Conservation (phyloP, 768 basidiomycete species). For the Leccinum variicolor region DNA sequence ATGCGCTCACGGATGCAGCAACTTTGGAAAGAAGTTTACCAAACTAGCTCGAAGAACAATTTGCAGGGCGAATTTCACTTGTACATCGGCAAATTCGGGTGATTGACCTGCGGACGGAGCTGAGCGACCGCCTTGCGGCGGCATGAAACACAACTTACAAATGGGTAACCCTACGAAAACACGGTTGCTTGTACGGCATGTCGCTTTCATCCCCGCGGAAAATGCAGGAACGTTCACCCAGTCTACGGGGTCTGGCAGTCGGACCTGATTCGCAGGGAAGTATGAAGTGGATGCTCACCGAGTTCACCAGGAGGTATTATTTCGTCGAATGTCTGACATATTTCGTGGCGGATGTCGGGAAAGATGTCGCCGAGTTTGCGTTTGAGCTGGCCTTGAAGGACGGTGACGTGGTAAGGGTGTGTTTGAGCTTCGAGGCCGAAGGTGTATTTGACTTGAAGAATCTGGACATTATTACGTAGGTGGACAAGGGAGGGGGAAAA, state of each 20-base stretch:
- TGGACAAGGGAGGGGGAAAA: conserved; percentile 5
- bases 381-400: conserved; percentile 31
- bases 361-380: conserved; percentile 33
- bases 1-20: conserved; percentile 32
- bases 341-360: conserved; percentile 33
- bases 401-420: conserved; percentile 35
- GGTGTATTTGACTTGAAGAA: conserved; percentile 37
- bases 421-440: conserved; percentile 33
- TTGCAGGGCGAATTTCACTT: conserved; percentile 33
- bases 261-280: conserved; percentile 10
- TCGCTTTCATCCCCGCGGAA: conserved; percentile 29
- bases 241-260: conserved; percentile 15
- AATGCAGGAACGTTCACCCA: conserved; percentile 30
- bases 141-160: conserved; percentile 26
- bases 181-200: conserved; percentile 39
- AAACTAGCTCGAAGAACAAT: conserved; percentile 31
- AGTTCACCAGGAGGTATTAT: conserved; percentile 20
- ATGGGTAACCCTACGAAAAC: conserved; percentile 38
- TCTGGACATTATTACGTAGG: conserved; percentile 24
- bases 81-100: conserved; percentile 34
- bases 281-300: conserved; percentile 14
- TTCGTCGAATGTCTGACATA: conserved; percentile 30
- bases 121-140: conserved; percentile 5
- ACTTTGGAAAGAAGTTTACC: conserved; percentile 32
- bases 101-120: conserved; percentile 30